Evolutionary conservation across 352 stramenopile species (phyloP), one percentile per base, ranked within the genome.

Genomic region (Phytophthora europaea): DNA sequence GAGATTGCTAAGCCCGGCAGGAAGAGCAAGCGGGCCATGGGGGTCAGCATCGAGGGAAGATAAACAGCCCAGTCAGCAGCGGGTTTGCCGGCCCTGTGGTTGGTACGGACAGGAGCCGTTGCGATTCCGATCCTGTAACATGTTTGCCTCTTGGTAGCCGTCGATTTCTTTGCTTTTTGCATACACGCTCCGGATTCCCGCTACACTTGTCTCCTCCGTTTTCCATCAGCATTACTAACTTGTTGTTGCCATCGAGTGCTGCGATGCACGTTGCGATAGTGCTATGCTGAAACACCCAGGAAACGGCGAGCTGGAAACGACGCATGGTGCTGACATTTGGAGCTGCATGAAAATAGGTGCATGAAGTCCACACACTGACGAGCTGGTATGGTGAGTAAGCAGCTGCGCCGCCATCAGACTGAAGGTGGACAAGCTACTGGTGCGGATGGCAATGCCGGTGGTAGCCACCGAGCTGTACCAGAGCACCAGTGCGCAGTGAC

Each of bases 31-130:
- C 86, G 89, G 16, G 75, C 90, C 4, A 81, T 91, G 2, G 78
- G 79, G 23, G 76, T 97, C 65, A 97, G 88, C 68, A 95, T 97
- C 50, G 89, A 94, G 71, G 88, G 88, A 33, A 87, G 89, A 83
- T 95, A 92, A 88, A 50, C 47, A 28, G 45, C 26, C 16, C 61
- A 67, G 13, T 15, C 40, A 50, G 53, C 59, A 64, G 22, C 53
- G 18, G 67, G 59, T 47, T 51, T 26, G 18, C 23, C 63, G 56
- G 31, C 15, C 53, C 59, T 55, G 26, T 67, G 58, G 36, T 68
- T 36, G 48, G 2, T 47, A 47, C 22, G 22, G 43, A 55, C 58
- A 66, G 45, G 56, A 65, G 40, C 56, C 31, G 53, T 66, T 40
- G 23, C 23, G 38, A 53, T 63, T 58, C 55, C 33, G 43, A 70